A percentile compares a stretch with the other conserved stretches of the same genome.
Conservation (phyloP, 768 basidiomycete genomes). For the Tylopilus balloui region DNA sequence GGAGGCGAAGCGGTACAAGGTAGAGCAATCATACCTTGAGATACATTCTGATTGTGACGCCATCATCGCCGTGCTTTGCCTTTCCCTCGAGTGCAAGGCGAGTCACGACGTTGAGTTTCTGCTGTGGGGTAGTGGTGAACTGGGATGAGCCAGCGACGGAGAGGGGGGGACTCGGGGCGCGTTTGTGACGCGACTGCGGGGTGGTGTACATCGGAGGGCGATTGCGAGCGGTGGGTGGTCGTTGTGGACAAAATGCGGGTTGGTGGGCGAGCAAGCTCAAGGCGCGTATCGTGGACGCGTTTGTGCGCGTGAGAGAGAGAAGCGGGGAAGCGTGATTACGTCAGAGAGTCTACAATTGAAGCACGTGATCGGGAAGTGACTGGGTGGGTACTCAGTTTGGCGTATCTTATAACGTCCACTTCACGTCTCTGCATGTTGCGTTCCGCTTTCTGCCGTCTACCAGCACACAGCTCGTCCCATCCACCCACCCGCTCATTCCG, state of each 20-base stretch:
- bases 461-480: neutral
- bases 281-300: conserved; percentile 23
- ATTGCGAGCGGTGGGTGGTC: too few relatives aligned
- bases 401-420: neutral
- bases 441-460: conserved; percentile 12
- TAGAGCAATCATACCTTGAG: conserved; percentile 51
- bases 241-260: too few relatives aligned
- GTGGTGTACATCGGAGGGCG: conserved; percentile 13
- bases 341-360: neutral
- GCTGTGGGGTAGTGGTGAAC: conserved; percentile 40
- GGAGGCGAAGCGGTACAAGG: neutral
- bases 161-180: conserved; percentile 30
- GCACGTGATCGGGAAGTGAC: conserved; percentile 21
- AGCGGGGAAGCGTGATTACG: neutral
- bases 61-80: conserved; percentile 60
- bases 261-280: neutral
- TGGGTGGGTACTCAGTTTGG: conserved; percentile 22
- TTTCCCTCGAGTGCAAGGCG: conserved; percentile 73
- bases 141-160: conserved; percentile 39
- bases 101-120: conserved; percentile 64
- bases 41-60: conserved; percentile 68
- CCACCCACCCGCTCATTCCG: neutral
- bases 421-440: conserved; percentile 3
- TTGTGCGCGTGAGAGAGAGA: conserved; percentile 11
- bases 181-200: conserved; percentile 26